phyloP scores from a whole-genome alignment of 305 asterid genomes.

The Fraxinus greggii region DNA sequence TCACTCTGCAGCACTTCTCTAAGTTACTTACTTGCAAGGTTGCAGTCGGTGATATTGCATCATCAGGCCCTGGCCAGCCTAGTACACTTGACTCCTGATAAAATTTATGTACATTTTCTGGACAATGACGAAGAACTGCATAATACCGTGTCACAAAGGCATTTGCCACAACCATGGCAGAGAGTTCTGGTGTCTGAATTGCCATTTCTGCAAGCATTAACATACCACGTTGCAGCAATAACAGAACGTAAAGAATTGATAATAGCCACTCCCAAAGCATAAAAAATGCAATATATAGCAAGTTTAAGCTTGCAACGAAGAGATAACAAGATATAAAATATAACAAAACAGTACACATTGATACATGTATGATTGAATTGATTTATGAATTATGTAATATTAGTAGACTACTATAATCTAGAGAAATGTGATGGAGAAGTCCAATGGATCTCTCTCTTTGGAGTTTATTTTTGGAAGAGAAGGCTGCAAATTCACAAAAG shows the following conservation, averaged over 20 bases:
- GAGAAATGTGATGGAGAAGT: not conserved
- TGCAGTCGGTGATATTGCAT: constrained; percentile 27
- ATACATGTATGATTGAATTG: not conserved
- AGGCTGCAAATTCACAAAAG: not conserved
- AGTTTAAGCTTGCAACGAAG: not conserved
- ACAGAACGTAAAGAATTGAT: not conserved
- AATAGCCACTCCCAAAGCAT: not conserved
- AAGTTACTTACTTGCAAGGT: constrained; percentile 27
- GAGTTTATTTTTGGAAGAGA: not conserved
- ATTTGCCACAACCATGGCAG: constrained; percentile 31
- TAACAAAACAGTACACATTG: not conserved
- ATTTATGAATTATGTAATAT: not conserved
- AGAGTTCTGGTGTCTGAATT: not conserved
- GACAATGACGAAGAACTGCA: constrained; percentile 26
- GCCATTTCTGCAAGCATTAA: constrained; percentile 36
- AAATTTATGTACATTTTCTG: constrained; percentile 41
- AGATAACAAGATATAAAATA: not conserved
- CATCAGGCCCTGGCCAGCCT: constrained; percentile 39
- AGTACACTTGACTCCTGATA: constrained; percentile 41
- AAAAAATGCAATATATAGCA: not conserved
- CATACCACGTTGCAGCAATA: not conserved
- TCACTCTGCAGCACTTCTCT: not conserved
- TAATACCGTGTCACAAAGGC: constrained; percentile 46
- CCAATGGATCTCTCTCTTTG: not conserved
- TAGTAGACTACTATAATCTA: not conserved